Conservation (phyloP, 768 basidiomycete genomes). For the Pulveroboletus frians region DNA sequence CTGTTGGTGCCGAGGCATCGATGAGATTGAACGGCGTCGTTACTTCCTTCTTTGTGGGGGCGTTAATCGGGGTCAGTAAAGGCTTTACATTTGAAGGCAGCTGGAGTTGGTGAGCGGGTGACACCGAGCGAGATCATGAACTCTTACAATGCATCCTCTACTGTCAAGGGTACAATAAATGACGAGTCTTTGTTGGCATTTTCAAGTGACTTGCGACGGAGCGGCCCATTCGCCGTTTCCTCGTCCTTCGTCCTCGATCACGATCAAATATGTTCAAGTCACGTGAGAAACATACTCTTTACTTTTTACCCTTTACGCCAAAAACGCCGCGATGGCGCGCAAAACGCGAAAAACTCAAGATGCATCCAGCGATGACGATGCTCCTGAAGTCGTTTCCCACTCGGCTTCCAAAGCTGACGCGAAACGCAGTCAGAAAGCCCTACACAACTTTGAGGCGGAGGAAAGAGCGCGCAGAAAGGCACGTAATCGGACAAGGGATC, state of each 20-base stretch:
- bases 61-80: neutral
- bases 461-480: slow-evolving; percentile 40
- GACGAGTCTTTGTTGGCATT: too few relatives aligned
- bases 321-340: slow-evolving; percentile 12
- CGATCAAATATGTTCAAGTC: neutral
- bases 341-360: slow-evolving; percentile 14
- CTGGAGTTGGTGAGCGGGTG: neutral
- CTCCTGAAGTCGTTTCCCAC: slow-evolving; percentile 49
- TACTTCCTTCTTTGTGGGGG: neutral
- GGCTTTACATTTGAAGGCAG: neutral
- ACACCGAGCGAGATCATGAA: neutral
- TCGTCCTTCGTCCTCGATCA: too few relatives aligned
- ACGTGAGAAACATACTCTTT: neutral
- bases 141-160: neutral
- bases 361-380: slow-evolving; percentile 36
- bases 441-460: slow-evolving; percentile 33
- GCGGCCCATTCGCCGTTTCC: neutral
- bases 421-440: slow-evolving; percentile 33
- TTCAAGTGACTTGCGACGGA: neutral
- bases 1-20: neutral
- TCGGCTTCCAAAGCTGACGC: slow-evolving; percentile 40
- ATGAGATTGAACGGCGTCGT: neutral
- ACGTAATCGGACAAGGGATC: slow-evolving; percentile 45
- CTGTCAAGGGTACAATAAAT: too few relatives aligned
- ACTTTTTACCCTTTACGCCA: neutral